A percentile compares a stretch with the other conserved stretches of the same genome.
These are phyloP conservation scores for Coemansia sp. DNA, from an alignment of 192 early-diverging fungal species.

Conservation along the genomic window DNA sequence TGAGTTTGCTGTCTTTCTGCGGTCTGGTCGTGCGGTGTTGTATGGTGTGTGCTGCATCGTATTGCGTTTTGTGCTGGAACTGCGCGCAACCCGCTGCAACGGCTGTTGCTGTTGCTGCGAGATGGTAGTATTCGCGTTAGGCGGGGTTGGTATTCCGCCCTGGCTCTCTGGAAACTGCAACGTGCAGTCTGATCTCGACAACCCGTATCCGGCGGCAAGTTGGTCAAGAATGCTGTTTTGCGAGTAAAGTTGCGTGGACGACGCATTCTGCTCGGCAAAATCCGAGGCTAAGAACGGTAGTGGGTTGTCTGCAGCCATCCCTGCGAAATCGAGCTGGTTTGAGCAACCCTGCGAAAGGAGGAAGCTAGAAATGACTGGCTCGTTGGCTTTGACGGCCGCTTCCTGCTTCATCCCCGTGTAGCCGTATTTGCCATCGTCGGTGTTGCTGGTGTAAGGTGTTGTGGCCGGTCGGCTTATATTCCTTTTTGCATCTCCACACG, in stretches of 20 bases:
- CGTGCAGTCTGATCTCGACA: conserved; percentile 11
- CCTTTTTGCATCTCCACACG: conserved; percentile 9
- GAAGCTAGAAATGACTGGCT: background rate
- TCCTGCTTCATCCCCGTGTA: background rate
- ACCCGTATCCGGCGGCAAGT: conserved; percentile 18
- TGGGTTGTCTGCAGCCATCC: conserved; percentile 34
- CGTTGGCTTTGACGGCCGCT: background rate
- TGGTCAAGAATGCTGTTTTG: conserved; percentile 22
- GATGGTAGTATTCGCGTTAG: background rate
- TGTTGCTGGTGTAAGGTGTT: conserved; percentile 11
- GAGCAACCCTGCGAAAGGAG: conserved; percentile 6
- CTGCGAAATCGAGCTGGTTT: conserved; percentile 32
- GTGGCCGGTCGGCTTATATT: conserved; percentile 13
- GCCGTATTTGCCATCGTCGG: background rate
- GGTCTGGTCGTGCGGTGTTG: conserved; percentile 22
- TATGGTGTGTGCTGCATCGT: conserved; percentile 27
- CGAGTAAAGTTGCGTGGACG: background rate
- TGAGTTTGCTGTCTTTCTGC: conserved; percentile 3
- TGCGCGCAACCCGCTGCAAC: conserved; percentile 32
- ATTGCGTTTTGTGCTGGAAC: conserved; percentile 23
- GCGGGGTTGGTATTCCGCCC: background rate
- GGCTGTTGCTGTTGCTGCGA: conserved; percentile 7
- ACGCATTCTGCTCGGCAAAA: background rate
- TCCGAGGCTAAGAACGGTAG: conserved; percentile 3
- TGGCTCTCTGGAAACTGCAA: background rate